A percentile compares a stretch with the other conserved stretches of the same genome.
Conservation (phyloP, 306 rosid species). For the Malus sylvestris region DNA sequence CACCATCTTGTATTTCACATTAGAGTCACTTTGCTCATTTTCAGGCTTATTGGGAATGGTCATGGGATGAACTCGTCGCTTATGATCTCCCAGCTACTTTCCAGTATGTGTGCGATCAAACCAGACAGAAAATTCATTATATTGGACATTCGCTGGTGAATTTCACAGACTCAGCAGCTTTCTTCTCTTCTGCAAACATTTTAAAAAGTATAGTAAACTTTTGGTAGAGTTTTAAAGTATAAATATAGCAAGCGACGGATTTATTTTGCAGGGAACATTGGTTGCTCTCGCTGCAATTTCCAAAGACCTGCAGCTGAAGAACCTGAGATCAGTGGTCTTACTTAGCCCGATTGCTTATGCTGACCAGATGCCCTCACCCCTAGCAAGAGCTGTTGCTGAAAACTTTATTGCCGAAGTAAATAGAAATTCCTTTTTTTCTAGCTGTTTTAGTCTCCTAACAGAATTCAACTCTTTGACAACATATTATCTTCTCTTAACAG, state of each 20-base stretch:
- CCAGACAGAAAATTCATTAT: slow-evolving; percentile 74
- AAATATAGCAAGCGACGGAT: neutral
- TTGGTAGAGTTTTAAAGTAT: neutral
- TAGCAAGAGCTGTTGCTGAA: slow-evolving; percentile 64
- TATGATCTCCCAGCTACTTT: slow-evolving; percentile 81
- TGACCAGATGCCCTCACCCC: slow-evolving; percentile 67
- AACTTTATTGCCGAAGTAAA: slow-evolving; percentile 69
- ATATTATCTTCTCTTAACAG: slow-evolving; percentile 33
- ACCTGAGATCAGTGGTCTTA: slow-evolving; percentile 73
- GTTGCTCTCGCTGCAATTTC: slow-evolving; percentile 73
- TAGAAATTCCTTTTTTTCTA: neutral
- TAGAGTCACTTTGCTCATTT: neutral
- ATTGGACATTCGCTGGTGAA: slow-evolving; percentile 89
- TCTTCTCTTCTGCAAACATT: neutral
- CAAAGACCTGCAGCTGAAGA: slow-evolving; percentile 39
- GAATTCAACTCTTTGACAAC: slow-evolving; percentile 14
- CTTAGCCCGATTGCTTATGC: slow-evolving; percentile 84
- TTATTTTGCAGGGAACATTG: slow-evolving; percentile 70
- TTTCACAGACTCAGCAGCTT: neutral
- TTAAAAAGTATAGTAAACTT: neutral
- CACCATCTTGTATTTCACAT: neutral
- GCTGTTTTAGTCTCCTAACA: neutral
- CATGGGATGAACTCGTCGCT: slow-evolving; percentile 96
- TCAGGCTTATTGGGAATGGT: slow-evolving; percentile 87
- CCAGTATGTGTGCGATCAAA: slow-evolving; percentile 59